Base-by-base conservation (phyloP, 352 stramenopile species). In the Pythium rhizo-oryzae region DNA sequence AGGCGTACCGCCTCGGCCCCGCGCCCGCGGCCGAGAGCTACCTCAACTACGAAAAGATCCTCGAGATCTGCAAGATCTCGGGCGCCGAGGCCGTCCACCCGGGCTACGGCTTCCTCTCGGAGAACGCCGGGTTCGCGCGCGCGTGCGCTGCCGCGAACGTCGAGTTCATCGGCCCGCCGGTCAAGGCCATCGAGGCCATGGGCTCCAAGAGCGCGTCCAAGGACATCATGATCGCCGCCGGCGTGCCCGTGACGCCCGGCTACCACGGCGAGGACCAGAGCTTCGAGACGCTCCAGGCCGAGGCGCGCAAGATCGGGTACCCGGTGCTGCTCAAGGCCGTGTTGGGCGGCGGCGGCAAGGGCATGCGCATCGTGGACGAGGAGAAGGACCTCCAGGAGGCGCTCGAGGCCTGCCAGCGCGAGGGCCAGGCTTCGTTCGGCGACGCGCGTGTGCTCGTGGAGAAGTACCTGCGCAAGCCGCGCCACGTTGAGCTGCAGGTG, bases 291-390 rank as follows among this genome's bases (percentile, higher is more conserved):
- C 74, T 97, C 11, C 67, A 91, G 63, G 71, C 65, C 19, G 91
- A 97, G 62, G 91, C 94, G 4, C 74, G 77, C 23, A 82, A 87
- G 63, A 97, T 98, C 46, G 93, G 94, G 1, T 98, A 97, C 72
- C 93, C 93, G 0, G 85, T 98, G 60, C 85, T 98, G 51, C 93
- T 98, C 62, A 98, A 98, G 76, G 93, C 93, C 12, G 89, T 97
- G 41, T 78, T 96, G 24, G 92, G 93, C 30, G 93, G 93, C 25
- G 93, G 93, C 39, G 93, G 93, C 49, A 98, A 93, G 79, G 94
- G 94, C 25, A 98, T 98, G 92, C 78, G 93, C 41, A 93, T 98
- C 44, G 89, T 97, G 2, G 70, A 90, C 51, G 76, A 81, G 21
- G 82, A 90, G 15, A 82, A 94, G 53, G 87, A 97, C 25, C 83